A percentile compares a stretch with the other conserved stretches of the same genome.
These are phyloP conservation scores for Macadamia integrifolia DNA, from an alignment of 164 flowering plant species.

Conservation along the genomic window DNA sequence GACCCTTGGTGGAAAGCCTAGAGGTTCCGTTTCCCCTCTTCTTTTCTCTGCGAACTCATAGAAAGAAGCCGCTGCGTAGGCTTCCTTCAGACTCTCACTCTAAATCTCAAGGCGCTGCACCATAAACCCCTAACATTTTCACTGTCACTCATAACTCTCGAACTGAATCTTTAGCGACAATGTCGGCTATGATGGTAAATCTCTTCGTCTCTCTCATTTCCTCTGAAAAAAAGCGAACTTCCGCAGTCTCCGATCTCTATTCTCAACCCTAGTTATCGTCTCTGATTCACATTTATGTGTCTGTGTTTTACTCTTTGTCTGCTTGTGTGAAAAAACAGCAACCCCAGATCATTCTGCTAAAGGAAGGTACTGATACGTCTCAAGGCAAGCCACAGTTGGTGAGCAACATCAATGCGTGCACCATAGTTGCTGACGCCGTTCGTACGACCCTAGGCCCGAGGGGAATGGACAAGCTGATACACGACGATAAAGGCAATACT, in stretches of 20 bases:
- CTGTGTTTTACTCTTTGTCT: neutral
- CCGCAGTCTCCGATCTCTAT: neutral
- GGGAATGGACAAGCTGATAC: constrained; percentile 98
- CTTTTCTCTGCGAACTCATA: no score
- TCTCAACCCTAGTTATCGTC: neutral
- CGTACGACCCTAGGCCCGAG: constrained; percentile 91
- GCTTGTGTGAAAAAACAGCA: constrained; percentile 42
- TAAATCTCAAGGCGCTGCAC: neutral
- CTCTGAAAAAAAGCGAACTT: neutral
- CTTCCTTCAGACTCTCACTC: neutral
- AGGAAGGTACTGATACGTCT: constrained; percentile 98
- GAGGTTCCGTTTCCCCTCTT: no score
- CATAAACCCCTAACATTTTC: neutral
- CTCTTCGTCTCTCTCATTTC: neutral
- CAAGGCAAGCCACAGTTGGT: constrained; percentile 94
- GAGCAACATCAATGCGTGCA: constrained; percentile 95
- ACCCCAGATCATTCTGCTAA: constrained; percentile 91
- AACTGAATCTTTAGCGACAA: constrained; percentile 16
- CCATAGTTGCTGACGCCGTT: constrained; percentile 72
- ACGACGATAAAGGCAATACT: constrained; percentile 87
- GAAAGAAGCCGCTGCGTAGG: neutral
- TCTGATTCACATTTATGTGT: neutral
- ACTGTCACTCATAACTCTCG: neutral
- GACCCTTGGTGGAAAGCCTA: no score
- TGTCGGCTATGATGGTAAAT: constrained; percentile 56